phyloP scores from a whole-genome alignment of 768 basidiomycete species.

The Leccinellum rugosiceps region DNA sequence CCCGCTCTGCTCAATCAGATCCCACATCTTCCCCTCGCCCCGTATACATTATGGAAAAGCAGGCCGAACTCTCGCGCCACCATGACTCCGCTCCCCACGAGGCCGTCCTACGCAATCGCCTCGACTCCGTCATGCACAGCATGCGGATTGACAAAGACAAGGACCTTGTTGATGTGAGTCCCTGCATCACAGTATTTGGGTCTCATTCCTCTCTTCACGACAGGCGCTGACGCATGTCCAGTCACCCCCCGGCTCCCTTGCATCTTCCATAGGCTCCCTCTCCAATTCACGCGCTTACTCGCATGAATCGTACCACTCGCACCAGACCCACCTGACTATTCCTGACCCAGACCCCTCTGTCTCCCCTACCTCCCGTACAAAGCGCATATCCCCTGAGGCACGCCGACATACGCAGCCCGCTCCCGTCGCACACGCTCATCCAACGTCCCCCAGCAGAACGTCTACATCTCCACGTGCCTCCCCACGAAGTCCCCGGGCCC shows the following conservation, averaged over 20 bases:
- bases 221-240: slow-evolving; percentile 20
- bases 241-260: slow-evolving; percentile 25
- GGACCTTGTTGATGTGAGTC: slow-evolving; percentile 24
- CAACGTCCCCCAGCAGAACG: slow-evolving; percentile 5
- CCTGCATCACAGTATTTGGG: background rate
- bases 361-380: slow-evolving; percentile 1
- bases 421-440: slow-evolving; percentile 7
- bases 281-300: slow-evolving; percentile 24
- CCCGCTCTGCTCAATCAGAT: slow-evolving; percentile 23
- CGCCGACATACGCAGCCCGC: slow-evolving; percentile 14
- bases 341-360: slow-evolving; percentile 20
- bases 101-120: slow-evolving; percentile 48
- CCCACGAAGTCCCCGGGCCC: slow-evolving; percentile 17
- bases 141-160: slow-evolving; percentile 24
- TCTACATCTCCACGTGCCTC: slow-evolving; percentile 2
- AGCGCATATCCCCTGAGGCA: background rate
- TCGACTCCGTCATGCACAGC: slow-evolving; percentile 50
- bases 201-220: slow-evolving; percentile 15
- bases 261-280: slow-evolving; percentile 30
- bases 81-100: slow-evolving; percentile 45
- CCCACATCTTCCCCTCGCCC: slow-evolving; percentile 13
- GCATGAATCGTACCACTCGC: slow-evolving; percentile 29
- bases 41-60: slow-evolving; percentile 16
- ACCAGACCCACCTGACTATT: slow-evolving; percentile 21
- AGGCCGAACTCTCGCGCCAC: slow-evolving; percentile 19